Base-by-base conservation (phyloP, 1,284 basidiomycete genomes). In the Pyrrhoderma noxium region DNA sequence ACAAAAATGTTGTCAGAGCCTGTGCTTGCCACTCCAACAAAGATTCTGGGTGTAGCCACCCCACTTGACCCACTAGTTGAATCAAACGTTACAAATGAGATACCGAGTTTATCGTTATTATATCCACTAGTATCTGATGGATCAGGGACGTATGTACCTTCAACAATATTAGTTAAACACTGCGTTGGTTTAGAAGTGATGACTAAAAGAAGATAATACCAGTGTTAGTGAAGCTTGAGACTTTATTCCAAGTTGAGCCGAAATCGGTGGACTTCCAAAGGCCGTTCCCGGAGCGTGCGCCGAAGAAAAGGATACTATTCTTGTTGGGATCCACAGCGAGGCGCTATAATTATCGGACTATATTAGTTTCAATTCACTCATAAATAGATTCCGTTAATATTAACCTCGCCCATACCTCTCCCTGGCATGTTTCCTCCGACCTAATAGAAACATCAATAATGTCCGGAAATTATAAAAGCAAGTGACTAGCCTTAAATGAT, bases 1-100 rank as follows among this genome's bases (percentile, higher is more conserved):
- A 80, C 72, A 56, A 76, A 84, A 22, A 83, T 62, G 53, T 77
- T 82, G 52, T 65, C 66, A 0, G 74, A 66, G 2, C 77, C 79
- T 38, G 67, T 65, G 58, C 71, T 80, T 0, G 77, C 79, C 19
- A 83, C 80, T 52, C 81, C 81, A 35, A 82, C 79, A 54, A 83
- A 84, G 43, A 85, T 82, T 45, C 80, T 76, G 38, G 73, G 77
- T 14, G 80, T 82, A 0, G 80, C 69, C 3, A 63, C 64, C 16
- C 79, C 78, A 19, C 70, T 66, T 2, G 67, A 64, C 8, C 77
- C 77, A 14, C 79, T 76, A 3, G 79, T 74, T 41, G 74, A 67
- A 59, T 83, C 80, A 58, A 84, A 83, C 0, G 80, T 82, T 25
- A 85, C 76, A 70, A 75, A 85, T n/a, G 79, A 65, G 48, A 83